A percentile compares a stretch with the other conserved stretches of the same genome.
Evolutionary conservation across 495 filamentous ascomycete genomes (phyloP).

Genomic region (Xylaria bambusicola): DNA sequence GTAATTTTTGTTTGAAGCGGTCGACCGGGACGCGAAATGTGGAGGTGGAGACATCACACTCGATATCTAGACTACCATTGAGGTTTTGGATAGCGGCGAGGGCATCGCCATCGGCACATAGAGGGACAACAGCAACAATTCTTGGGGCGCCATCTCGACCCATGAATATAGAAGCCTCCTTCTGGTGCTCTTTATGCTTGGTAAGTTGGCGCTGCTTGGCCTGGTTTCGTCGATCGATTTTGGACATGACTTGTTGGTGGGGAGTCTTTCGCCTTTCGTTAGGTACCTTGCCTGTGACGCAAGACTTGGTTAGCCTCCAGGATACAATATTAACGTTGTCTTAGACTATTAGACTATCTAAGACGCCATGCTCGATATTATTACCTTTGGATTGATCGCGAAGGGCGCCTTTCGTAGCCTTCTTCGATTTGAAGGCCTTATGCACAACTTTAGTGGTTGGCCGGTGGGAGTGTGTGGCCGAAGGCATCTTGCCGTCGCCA

Average conservation of each 20-base stretch:
- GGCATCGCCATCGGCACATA: constrained; percentile 71
- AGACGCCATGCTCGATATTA: constrained; percentile 3
- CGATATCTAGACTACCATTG: constrained; percentile 77
- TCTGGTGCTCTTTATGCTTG: constrained; percentile 78
- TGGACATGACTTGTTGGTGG: constrained; percentile 96
- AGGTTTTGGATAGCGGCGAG: constrained; percentile 65
- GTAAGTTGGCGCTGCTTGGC: constrained; percentile 79
- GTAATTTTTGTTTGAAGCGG: constrained; percentile 87
- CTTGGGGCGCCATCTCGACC: constrained; percentile 85
- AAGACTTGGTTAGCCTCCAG: constrained; percentile 16
- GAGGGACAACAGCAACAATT: constrained; percentile 86
- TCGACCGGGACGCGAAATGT: constrained; percentile 70
- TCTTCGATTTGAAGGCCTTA: constrained; percentile 88
- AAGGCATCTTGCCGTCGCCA: constrained; percentile 65
- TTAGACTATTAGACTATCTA: not conserved
- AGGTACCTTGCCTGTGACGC: constrained; percentile 40
- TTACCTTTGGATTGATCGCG: constrained; percentile 82
- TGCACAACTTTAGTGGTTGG: constrained; percentile 82
- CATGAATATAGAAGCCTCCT: constrained; percentile 74
- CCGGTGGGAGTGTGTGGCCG: constrained; percentile 77
- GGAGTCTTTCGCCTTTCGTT: constrained; percentile 75
- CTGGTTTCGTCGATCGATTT: constrained; percentile 90
- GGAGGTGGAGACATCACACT: constrained; percentile 62
- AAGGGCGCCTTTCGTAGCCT: constrained; percentile 83
- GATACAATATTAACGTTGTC: not conserved